These are phyloP conservation scores for Talaromyces piceae DNA, from an alignment of 2,329 filamentous ascomycete species.

Conservation along the genomic window DNA sequence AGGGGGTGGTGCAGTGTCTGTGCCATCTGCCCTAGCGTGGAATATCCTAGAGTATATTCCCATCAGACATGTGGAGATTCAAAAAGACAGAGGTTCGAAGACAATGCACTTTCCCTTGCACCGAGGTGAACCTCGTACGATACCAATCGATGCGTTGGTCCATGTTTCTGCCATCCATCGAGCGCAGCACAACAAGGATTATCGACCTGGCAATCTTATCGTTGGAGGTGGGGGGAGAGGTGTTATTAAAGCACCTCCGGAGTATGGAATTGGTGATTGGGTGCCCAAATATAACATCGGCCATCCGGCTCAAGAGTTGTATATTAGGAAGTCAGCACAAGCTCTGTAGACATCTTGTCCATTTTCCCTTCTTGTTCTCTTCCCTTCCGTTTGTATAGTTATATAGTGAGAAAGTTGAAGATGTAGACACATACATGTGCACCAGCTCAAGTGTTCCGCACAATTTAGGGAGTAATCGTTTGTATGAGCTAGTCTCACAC, in stretches of 20 bases:
- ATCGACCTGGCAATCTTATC: slow-evolving; percentile 66
- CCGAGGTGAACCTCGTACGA: slow-evolving; percentile 62
- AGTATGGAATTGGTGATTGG: slow-evolving; percentile 61
- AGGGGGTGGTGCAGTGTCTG: slow-evolving; percentile 49
- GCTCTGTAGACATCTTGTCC: too few relatives aligned
- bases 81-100: slow-evolving; percentile 49
- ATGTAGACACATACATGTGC: too few relatives aligned
- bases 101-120: slow-evolving; percentile 68
- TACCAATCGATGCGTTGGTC: slow-evolving; percentile 58
- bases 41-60: slow-evolving; percentile 69
- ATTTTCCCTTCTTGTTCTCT: too few relatives aligned
- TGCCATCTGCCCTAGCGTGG: slow-evolving; percentile 53
- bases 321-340: too few relatives aligned
- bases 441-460: too few relatives aligned
- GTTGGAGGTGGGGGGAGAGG: slow-evolving; percentile 56
- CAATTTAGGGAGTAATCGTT: too few relatives aligned
- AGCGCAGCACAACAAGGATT: slow-evolving; percentile 53
- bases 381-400: too few relatives aligned
- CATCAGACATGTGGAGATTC: slow-evolving; percentile 66
- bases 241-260: slow-evolving; percentile 44
- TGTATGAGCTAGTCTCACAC: too few relatives aligned
- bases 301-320: too few relatives aligned
- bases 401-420: too few relatives aligned
- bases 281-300: too few relatives aligned
- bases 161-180: slow-evolving; percentile 65